Evolutionary conservation across 1,139 yeast species (phyloP).

Genomic region (Wickerhamomyces sp.): DNA sequence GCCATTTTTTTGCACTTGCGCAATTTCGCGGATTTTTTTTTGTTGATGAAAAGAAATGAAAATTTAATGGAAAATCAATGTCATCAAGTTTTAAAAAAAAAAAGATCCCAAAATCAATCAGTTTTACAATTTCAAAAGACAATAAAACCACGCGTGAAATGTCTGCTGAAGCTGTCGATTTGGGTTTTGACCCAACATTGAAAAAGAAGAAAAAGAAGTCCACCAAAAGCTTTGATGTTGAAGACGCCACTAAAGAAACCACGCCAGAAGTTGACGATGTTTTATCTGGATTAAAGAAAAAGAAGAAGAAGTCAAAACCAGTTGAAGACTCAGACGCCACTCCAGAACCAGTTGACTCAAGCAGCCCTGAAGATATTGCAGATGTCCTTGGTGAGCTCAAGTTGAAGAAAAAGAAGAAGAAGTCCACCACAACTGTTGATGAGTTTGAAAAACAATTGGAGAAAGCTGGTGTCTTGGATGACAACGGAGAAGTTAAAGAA

Average conservation of each 20-base stretch:
- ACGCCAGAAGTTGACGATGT: conserved; percentile 34
- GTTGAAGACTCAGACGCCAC: conserved; percentile 35
- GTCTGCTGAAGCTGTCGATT: conserved; percentile 35
- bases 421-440: conserved; percentile 54
- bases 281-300: conserved; percentile 44
- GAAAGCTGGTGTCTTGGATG: conserved; percentile 78
- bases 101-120: no score
- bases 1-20: no score
- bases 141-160: no score
- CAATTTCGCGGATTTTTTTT: background rate
- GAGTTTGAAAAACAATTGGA: conserved; percentile 90
- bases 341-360: conserved; percentile 32
- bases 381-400: conserved; percentile 71
- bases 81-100: no score
- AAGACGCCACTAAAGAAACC: conserved; percentile 13
- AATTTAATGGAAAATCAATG: background rate
- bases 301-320: conserved; percentile 47
- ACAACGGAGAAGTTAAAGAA: conserved; percentile 28
- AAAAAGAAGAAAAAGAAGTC: conserved; percentile 82
- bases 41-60: background rate
- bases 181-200: conserved; percentile 73
- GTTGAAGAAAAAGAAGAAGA: conserved; percentile 81
- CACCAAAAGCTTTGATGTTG: conserved; percentile 20
- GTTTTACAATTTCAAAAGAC: no score
- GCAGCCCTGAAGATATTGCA: conserved; percentile 49